phyloP scores from a whole-genome alignment of 306 rosid genomes.

The Vicia faba region DNA sequence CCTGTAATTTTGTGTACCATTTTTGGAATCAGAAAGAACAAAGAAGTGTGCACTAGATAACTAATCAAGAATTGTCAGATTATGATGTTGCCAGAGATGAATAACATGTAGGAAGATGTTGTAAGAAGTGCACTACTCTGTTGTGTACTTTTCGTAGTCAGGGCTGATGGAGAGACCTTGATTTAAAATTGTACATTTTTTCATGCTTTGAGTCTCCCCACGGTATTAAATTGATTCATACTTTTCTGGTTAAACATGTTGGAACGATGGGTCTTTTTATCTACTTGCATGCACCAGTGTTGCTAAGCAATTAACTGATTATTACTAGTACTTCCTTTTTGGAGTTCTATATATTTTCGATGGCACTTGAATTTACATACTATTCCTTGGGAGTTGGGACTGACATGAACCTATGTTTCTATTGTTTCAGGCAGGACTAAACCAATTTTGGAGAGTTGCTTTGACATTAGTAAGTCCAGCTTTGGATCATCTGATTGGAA shows the following conservation, averaged over 20 bases:
- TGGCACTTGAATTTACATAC: conserved; percentile 3
- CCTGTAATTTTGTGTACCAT: background rate
- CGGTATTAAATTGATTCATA: too few relatives aligned
- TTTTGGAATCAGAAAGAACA: conserved; percentile 14
- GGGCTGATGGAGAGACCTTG: background rate
- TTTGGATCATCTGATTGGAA: conserved; percentile 60
- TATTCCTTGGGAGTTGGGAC: background rate
- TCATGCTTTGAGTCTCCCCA: too few relatives aligned
- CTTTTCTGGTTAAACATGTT: background rate
- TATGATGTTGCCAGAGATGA: background rate
- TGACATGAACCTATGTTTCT: conserved; percentile 22
- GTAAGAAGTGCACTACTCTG: conserved; percentile 1
- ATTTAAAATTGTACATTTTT: background rate
- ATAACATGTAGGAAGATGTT: background rate
- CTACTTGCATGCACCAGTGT: background rate
- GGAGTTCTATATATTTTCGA: background rate
- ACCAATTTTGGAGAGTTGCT: conserved; percentile 63
- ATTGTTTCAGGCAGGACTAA: conserved; percentile 61
- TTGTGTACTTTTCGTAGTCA: background rate
- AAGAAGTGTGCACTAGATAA: background rate
- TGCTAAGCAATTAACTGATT: background rate
- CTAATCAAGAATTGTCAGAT: conserved; percentile 1
- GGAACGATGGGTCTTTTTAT: conserved; percentile 3
- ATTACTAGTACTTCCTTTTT: conserved; percentile 3
- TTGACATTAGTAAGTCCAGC: conserved; percentile 47